Evolutionary conservation across 2,329 filamentous ascomycete species (phyloP).

Genomic region (Trichoderma citrinoviride): DNA sequence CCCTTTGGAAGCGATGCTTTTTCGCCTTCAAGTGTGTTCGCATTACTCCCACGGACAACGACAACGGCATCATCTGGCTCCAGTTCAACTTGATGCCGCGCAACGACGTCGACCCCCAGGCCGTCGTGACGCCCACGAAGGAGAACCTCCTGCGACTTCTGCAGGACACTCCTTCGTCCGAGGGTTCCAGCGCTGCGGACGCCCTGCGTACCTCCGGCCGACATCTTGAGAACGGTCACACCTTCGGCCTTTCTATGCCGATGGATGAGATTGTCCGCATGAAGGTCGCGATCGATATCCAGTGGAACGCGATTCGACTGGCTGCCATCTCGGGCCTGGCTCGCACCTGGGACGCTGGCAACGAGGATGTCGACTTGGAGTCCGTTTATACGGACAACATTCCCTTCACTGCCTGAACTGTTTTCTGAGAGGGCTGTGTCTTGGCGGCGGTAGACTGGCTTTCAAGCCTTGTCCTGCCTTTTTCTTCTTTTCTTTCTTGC

Average conservation of each 20-base stretch:
- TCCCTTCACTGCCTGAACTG: too few relatives aligned
- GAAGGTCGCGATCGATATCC: not conserved
- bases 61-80: not conserved
- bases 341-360: not conserved
- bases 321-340: not conserved
- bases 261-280: not conserved
- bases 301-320: not conserved
- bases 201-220: not conserved
- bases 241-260: not conserved
- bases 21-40: not conserved
- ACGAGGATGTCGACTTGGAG: not conserved
- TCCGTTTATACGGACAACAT: not conserved
- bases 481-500: too few relatives aligned
- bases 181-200: not conserved
- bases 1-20: not conserved
- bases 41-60: not conserved
- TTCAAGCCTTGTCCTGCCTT: too few relatives aligned
- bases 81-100: constrained; percentile 10
- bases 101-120: not conserved
- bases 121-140: not conserved
- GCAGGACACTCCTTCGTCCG: not conserved
- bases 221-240: not conserved
- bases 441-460: too few relatives aligned
- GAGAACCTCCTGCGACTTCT: not conserved
- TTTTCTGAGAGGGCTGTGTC: not conserved